Base-by-base conservation (phyloP, 352 stramenopile genomes). In the Globisporangium orthogonon region DNA sequence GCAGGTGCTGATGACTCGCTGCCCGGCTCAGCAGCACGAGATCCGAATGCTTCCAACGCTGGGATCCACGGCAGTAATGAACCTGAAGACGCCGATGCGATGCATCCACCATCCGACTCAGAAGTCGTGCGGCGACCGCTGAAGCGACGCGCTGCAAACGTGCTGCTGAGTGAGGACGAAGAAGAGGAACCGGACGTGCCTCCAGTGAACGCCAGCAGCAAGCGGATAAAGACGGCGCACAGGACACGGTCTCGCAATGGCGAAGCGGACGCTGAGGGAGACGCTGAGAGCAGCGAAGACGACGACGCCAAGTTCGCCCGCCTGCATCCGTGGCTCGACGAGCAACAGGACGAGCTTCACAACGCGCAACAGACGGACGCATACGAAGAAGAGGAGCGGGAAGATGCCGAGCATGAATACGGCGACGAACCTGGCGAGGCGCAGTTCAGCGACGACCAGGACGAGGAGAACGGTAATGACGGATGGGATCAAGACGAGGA, bases 221-320 rank as follows among this genome's bases (percentile, higher is more conserved):
- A 59, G 37, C 39, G 35, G 33, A 18, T 15, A 15, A 59, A 59
- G 54, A 15, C 31, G 11, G 0, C 44, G 23, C 2, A 30, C 11
- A 37, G 28, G 18, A 6, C 35, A 6, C 54, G 69, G 11, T 51
- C 69, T 23, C 23, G 23, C 44, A 35, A 67, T 43, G 31, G 65
- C 5, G 59, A 75, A 33, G 67, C 69, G 2, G 61, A 73, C 14
- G 44, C 67, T 23, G 47, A 65, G 50, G 60, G 62, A 28, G 58
- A 46, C 15, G 41, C 5, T 13, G 41, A 7, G 4, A 13, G 9
- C 41, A 23, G 60, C 7, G 54, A 55, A 4, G 56, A 66, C 23
- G 58, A 47, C 29, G 52, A 62, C 4, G 35, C 54, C 2, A 62
- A 56, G 40, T 66, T 67, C 31, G 59, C 62, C 4, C 54, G 54